These are phyloP conservation scores for Pythium apleroticum DNA, from an alignment of 352 stramenopile species.

Conservation along the genomic window DNA sequence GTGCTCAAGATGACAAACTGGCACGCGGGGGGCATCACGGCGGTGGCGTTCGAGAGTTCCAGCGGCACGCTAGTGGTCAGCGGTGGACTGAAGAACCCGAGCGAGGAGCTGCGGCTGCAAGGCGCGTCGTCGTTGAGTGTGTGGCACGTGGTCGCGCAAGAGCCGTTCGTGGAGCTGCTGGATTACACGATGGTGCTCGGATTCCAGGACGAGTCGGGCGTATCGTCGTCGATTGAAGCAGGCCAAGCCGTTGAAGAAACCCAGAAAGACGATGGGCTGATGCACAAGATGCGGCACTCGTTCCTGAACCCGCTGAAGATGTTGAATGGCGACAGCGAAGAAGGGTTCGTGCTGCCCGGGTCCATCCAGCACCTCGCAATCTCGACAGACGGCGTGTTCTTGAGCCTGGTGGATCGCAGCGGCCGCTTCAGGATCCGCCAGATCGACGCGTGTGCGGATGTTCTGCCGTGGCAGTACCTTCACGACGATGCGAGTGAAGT, in stretches of 20 bases:
- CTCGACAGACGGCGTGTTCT: constrained; percentile 44
- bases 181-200: constrained; percentile 70
- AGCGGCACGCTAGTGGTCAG: constrained; percentile 51
- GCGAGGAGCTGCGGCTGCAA: constrained; percentile 42
- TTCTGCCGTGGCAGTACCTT: constrained; percentile 54
- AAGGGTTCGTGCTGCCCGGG: constrained; percentile 8
- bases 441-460: constrained; percentile 59
- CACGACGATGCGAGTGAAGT: constrained; percentile 5
- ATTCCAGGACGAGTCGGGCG: constrained; percentile 4
- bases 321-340: constrained; percentile 13
- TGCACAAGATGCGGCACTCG: constrained; percentile 20
- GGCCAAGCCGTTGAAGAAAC: not conserved
- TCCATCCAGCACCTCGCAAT: constrained; percentile 33
- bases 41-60: constrained; percentile 39
- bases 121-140: constrained; percentile 65
- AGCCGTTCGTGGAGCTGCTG: constrained; percentile 52
- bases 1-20: constrained; percentile 54
- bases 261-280: not conserved
- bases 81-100: constrained; percentile 56
- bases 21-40: constrained; percentile 48
- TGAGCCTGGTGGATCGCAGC: constrained; percentile 54
- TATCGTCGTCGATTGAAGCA: not conserved
- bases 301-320: constrained; percentile 28
- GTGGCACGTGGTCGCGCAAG: constrained; percentile 45
- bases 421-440: constrained; percentile 52